These are phyloP conservation scores for Wickerhamomyces sp. DNA, from an alignment of 1,139 yeast genomes.

Conservation along the genomic window DNA sequence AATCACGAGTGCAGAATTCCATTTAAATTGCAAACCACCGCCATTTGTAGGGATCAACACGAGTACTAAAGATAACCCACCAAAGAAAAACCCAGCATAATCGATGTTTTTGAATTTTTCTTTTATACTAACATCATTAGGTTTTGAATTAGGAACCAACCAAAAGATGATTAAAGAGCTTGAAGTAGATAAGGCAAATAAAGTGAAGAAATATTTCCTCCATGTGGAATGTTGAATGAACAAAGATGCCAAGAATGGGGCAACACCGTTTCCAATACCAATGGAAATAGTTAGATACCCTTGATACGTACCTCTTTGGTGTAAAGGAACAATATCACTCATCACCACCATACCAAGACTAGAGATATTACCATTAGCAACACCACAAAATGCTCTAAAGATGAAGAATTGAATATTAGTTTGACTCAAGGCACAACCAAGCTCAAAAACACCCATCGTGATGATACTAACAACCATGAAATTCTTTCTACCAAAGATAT, in stretches of 20 bases:
- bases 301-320: conserved; percentile 31
- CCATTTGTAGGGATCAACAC: conserved; percentile 45
- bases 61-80: conserved; percentile 38
- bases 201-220: conserved; percentile 33
- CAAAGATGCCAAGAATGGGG: conserved; percentile 51
- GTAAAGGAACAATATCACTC: conserved; percentile 33
- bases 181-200: conserved; percentile 35
- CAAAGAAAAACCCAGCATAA: conserved; percentile 39
- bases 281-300: conserved; percentile 34
- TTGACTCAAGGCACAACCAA: conserved; percentile 20
- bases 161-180: conserved; percentile 13
- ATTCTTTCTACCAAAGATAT: conserved; percentile 36
- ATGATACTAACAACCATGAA: conserved; percentile 29
- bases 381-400: conserved; percentile 33
- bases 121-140: conserved; percentile 3
- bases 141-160: conserved; percentile 3
- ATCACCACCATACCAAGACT: conserved; percentile 31
- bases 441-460: conserved; percentile 27
- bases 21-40: conserved; percentile 43
- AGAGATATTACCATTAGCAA: conserved; percentile 34
- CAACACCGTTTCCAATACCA: conserved; percentile 48
- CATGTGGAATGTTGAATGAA: conserved; percentile 29
- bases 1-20: conserved; percentile 46
- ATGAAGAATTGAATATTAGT: conserved; percentile 27
- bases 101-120: conserved; percentile 40